These are phyloP conservation scores for Haemoproteus tartakovskyi DNA, from an alignment of 169 alveolate species.

Conservation along the genomic window DNA sequence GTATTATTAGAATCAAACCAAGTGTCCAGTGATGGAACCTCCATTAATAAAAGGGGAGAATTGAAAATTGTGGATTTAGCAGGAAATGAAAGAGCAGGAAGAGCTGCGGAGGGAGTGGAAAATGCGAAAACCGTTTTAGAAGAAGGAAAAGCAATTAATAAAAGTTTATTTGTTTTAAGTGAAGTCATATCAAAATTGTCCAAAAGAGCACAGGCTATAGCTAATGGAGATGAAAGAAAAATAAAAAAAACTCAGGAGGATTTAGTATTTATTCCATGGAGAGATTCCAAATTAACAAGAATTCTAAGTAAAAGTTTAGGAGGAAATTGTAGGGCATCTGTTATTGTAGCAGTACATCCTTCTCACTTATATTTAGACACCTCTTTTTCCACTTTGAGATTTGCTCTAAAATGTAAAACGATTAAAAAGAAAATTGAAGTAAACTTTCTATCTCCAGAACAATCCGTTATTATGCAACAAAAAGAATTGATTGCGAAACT, in stretches of 20 bases:
- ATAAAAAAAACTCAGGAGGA: conserved; percentile 68
- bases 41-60: conserved; percentile 74
- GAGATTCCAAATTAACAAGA: conserved; percentile 80
- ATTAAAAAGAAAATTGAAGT: conserved; percentile 63
- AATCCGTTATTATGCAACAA: conserved; percentile 79
- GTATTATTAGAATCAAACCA: conserved; percentile 74
- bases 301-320: conserved; percentile 74
- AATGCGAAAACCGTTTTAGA: conserved; percentile 72
- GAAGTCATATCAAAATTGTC: conserved; percentile 77
- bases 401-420: conserved; percentile 75
- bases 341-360: conserved; percentile 78
- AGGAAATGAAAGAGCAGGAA: conserved; percentile 78
- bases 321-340: conserved; percentile 79
- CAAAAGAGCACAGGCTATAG: conserved; percentile 73
- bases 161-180: conserved; percentile 70
- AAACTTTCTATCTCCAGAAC: conserved; percentile 77
- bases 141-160: conserved; percentile 79
- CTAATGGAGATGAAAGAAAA: conserved; percentile 68
- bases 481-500: conserved; percentile 73
- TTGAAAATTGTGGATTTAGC: conserved; percentile 77
- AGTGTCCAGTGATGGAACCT: conserved; percentile 70
- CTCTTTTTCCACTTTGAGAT: conserved; percentile 75
- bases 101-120: conserved; percentile 78
- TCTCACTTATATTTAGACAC: conserved; percentile 75
- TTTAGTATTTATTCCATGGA: conserved; percentile 76